These are phyloP conservation scores for Volvariella surrecta DNA, from an alignment of 1,284 basidiomycete species.

Conservation along the genomic window DNA sequence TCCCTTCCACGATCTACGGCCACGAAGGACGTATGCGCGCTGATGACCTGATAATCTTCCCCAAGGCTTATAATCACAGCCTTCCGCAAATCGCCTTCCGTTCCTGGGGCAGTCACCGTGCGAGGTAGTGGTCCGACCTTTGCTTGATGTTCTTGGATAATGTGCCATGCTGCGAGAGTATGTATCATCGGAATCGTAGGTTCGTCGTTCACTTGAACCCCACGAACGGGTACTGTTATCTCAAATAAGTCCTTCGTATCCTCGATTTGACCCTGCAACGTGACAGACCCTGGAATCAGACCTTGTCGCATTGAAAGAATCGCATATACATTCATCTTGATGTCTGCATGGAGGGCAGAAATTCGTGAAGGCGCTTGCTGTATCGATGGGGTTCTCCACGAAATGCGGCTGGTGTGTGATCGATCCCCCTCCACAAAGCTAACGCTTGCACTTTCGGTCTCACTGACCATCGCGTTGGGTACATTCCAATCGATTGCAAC, in stretches of 20 bases:
- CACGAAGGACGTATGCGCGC: constrained; percentile 46
- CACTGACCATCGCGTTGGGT: constrained; percentile 11
- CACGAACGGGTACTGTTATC: constrained; percentile 27
- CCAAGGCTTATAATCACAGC: constrained; percentile 41
- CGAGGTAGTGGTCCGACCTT: constrained; percentile 21
- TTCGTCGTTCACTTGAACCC: constrained; percentile 22
- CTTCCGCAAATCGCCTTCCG: constrained; percentile 27
- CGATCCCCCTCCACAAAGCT: constrained; percentile 16
- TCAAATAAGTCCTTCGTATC: constrained; percentile 22
- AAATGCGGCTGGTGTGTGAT: constrained; percentile 9
- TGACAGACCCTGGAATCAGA: constrained; percentile 28
- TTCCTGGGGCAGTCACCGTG: constrained; percentile 14
- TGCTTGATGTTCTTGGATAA: constrained; percentile 39
- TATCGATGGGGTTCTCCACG: constrained; percentile 23
- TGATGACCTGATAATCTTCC: constrained; percentile 41
- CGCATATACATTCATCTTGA: constrained; percentile 35
- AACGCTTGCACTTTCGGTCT: constrained; percentile 10
- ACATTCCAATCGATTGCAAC: constrained; percentile 43
- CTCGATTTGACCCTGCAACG: constrained; percentile 27
- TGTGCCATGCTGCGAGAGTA: constrained; percentile 40
- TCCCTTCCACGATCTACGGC: constrained; percentile 30
- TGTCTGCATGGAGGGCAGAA: constrained; percentile 33
- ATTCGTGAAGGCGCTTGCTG: constrained; percentile 38
- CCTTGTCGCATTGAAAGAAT: constrained; percentile 26
- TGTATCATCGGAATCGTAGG: constrained; percentile 33